These are phyloP conservation scores for Candida buenavistaensis DNA, from an alignment of 1,139 yeast genomes.

Conservation along the genomic window DNA sequence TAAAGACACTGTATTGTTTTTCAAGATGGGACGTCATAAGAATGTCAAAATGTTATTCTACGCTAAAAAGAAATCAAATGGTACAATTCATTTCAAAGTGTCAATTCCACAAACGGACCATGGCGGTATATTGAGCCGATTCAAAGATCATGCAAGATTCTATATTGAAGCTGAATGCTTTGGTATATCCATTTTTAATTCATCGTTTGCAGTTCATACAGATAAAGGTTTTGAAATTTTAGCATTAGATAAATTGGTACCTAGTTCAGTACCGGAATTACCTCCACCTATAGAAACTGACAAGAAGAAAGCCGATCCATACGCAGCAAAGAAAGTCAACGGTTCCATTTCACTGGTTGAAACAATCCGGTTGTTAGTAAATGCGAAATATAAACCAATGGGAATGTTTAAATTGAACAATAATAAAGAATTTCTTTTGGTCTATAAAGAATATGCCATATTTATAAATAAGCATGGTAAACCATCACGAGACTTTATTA, in stretches of 20 bases:
- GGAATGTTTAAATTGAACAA: constrained; percentile 62
- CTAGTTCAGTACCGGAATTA: constrained; percentile 53
- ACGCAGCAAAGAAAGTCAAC: constrained; percentile 23
- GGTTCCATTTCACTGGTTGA: constrained; percentile 25
- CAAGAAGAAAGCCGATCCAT: constrained; percentile 25
- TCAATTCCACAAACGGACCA: constrained; percentile 51
- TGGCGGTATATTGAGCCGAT: constrained; percentile 49
- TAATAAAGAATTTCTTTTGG: constrained; percentile 55
- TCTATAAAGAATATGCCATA: constrained; percentile 73
- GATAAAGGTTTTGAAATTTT: constrained; percentile 68
- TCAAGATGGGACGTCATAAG: constrained; percentile 62
- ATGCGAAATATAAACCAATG: constrained; percentile 51
- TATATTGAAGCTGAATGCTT: constrained; percentile 54
- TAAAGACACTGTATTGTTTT: constrained; percentile 46
- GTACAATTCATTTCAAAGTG: constrained; percentile 52
- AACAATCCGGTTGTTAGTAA: constrained; percentile 31
- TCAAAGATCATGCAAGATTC: constrained; percentile 51
- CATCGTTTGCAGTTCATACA: constrained; percentile 66
- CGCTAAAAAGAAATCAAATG: constrained; percentile 51
- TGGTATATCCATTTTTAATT: constrained; percentile 58
- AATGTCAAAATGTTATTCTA: constrained; percentile 57
- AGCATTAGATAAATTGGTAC: constrained; percentile 57
- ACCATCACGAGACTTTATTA: constrained; percentile 53
- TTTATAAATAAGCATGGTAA: constrained; percentile 69
- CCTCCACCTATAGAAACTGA: constrained; percentile 16